These are phyloP conservation scores for Angophora floribunda DNA, from an alignment of 345 rosid genomes.

Conservation along the genomic window DNA sequence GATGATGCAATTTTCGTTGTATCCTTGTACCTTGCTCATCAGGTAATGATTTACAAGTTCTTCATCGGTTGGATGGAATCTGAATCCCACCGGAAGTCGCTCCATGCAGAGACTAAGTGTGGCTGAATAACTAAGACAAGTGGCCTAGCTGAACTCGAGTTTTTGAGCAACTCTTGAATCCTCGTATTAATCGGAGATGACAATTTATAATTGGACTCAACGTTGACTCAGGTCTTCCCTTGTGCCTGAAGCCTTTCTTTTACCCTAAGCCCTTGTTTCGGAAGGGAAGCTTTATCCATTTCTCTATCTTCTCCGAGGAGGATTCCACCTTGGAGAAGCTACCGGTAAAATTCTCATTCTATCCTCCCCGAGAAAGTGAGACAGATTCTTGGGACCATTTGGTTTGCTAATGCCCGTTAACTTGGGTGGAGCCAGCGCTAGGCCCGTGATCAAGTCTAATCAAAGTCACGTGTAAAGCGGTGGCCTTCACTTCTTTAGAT, in stretches of 20 bases:
- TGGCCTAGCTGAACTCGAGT: not conserved
- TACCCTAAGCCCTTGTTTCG: not conserved
- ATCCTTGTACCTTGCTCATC: not conserved
- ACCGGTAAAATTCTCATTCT: not conserved
- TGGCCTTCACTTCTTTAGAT: not conserved
- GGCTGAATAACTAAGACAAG: not conserved
- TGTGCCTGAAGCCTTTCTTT: not conserved
- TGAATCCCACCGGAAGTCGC: not conserved
- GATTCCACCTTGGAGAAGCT: not conserved
- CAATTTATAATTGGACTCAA: not conserved
- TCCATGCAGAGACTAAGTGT: not conserved
- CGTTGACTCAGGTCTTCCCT: not conserved
- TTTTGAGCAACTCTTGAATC: not conserved
- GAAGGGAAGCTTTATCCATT: not conserved
- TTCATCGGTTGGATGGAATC: not conserved
- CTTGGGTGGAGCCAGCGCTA: not conserved
- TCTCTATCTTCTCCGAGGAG: not conserved
- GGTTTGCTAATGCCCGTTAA: not conserved
- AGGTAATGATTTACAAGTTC: not conserved
- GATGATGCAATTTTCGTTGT: not conserved
- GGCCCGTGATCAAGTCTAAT: not conserved
- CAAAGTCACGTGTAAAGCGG: not conserved
- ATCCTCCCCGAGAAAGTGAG: not conserved
- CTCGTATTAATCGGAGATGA: not conserved
- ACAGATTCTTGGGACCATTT: not conserved